These are phyloP conservation scores for Xylariomycetidae sp. DNA, from an alignment of 2,329 filamentous ascomycete species.

Conservation along the genomic window DNA sequence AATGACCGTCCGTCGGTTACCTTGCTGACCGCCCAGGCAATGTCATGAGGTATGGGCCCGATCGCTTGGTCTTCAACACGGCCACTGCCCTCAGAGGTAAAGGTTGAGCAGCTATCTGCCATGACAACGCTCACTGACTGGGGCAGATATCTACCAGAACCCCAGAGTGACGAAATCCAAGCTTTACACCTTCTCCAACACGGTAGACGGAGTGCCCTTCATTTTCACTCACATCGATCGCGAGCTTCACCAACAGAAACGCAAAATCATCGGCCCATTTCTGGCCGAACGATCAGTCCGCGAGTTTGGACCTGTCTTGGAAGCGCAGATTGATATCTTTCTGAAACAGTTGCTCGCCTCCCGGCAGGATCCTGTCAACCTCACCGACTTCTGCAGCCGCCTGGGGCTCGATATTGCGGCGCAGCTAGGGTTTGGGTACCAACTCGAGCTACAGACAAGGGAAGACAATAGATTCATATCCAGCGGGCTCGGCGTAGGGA, in stretches of 20 bases:
- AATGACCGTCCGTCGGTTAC: no score
- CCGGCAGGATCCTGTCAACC: conserved; percentile 5
- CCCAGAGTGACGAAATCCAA: conserved; percentile 12
- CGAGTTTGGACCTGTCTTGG: conserved; percentile 14
- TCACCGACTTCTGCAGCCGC: conserved; percentile 9
- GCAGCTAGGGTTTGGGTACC: conserved; percentile 13
- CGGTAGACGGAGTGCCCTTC: conserved; percentile 4
- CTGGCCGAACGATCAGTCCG: conserved; percentile 14
- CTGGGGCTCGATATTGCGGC: conserved; percentile 12
- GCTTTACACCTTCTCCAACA: conserved; percentile 9
- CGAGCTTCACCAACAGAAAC: conserved; percentile 9
- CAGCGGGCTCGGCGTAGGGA: conserved; percentile 6
- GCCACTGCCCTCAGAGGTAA: conserved; percentile 10
- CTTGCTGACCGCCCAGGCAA: no score
- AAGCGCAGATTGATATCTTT: conserved; percentile 13
- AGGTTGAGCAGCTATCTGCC: neutral
- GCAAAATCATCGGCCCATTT: conserved; percentile 11
- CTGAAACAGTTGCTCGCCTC: conserved; percentile 4
- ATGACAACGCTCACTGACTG: neutral
- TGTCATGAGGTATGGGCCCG: no score
- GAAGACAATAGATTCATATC: conserved; percentile 11
- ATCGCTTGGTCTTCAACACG: no score
- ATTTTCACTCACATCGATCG: conserved; percentile 12
- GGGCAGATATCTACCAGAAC: conserved; percentile 13
- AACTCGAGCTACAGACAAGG: conserved; percentile 9